phyloP scores from a whole-genome alignment of 805 yeast genomes.

The Candida anglica region DNA sequence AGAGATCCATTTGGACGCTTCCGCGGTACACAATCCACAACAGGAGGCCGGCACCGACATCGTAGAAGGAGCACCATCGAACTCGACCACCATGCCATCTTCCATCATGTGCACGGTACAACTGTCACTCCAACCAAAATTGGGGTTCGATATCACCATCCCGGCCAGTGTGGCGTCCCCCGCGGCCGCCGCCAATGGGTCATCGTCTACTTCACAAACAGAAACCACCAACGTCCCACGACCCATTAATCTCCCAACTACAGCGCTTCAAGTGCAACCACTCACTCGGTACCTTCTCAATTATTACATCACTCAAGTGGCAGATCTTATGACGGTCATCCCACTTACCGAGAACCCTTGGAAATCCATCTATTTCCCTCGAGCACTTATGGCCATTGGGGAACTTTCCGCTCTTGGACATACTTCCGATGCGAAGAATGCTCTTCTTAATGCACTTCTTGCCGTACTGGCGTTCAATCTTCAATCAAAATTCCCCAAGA shows the following conservation, averaged over 20 bases:
- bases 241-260: slow-evolving; percentile 45
- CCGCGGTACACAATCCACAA: slow-evolving; percentile 9
- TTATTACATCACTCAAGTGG: slow-evolving; percentile 71
- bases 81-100: slow-evolving; percentile 46
- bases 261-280: slow-evolving; percentile 63
- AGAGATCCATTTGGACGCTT: slow-evolving; percentile 43
- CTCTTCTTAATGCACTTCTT: slow-evolving; percentile 70
- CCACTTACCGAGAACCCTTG: slow-evolving; percentile 77
- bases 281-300: slow-evolving; percentile 67
- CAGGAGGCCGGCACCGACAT: slow-evolving; percentile 30
- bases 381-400: slow-evolving; percentile 79
- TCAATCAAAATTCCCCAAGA: slow-evolving; percentile 66
- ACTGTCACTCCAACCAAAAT: slow-evolving; percentile 34
- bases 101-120: slow-evolving; percentile 49
- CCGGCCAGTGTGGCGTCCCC: slow-evolving; percentile 18
- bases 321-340: slow-evolving; percentile 73
- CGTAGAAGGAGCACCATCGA: slow-evolving; percentile 25
- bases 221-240: slow-evolving; percentile 12
- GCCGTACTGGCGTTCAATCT: slow-evolving; percentile 82
- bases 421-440: slow-evolving; percentile 73
- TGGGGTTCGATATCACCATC: slow-evolving; percentile 37
- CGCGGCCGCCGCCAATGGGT: slow-evolving; percentile 7
- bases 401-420: slow-evolving; percentile 71
- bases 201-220: slow-evolving; percentile 5
- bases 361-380: slow-evolving; percentile 81